Percentiles rank a stretch among this genome's conserved stretches.
Evolutionary conservation across 1,284 basidiomycete genomes (phyloP).

Genomic region (Bjerkandera adusta): DNA sequence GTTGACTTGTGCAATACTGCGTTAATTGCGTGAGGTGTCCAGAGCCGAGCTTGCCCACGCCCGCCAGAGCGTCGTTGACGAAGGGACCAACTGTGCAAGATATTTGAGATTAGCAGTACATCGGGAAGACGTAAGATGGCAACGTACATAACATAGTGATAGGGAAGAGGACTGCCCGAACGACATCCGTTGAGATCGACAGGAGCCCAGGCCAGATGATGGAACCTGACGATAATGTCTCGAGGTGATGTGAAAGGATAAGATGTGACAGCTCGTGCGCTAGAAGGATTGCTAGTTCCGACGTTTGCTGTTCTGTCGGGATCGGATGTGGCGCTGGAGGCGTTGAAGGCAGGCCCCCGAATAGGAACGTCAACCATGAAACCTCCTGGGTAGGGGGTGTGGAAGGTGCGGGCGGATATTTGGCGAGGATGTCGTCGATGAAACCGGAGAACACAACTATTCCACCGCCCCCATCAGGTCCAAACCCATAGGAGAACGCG

Average conservation of each 20-base stretch:
- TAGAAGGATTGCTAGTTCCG: constrained; percentile 81
- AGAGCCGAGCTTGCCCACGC: constrained; percentile 72
- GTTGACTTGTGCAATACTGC: constrained; percentile 68
- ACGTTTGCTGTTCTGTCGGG: constrained; percentile 79
- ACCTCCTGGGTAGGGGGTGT: constrained; percentile 21
- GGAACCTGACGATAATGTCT: constrained; percentile 79
- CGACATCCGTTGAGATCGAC: constrained; percentile 72
- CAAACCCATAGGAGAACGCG: constrained; percentile 91
- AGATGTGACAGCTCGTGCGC: constrained; percentile 89
- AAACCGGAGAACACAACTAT: constrained; percentile 90
- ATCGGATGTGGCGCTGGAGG: constrained; percentile 36
- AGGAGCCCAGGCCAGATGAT: constrained; percentile 80
- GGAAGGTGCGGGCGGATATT: constrained; percentile 24
- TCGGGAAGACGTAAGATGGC: background rate
- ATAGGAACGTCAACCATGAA: constrained; percentile 49
- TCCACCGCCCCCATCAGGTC: constrained; percentile 84
- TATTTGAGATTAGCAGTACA: background rate
- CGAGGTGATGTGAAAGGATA: constrained; percentile 84
- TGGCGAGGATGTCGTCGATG: constrained; percentile 73
- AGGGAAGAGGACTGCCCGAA: constrained; percentile 79
- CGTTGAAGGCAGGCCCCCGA: constrained; percentile 42
- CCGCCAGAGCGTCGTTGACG: constrained; percentile 85
- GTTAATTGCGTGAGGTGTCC: constrained; percentile 71
- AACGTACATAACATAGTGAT: constrained; percentile 70
- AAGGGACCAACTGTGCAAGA: constrained; percentile 67